Percentiles rank a stretch among this genome's conserved stretches.
phyloP scores from a whole-genome alignment of 257 asterid species.

The Solanum chmielewskii region DNA sequence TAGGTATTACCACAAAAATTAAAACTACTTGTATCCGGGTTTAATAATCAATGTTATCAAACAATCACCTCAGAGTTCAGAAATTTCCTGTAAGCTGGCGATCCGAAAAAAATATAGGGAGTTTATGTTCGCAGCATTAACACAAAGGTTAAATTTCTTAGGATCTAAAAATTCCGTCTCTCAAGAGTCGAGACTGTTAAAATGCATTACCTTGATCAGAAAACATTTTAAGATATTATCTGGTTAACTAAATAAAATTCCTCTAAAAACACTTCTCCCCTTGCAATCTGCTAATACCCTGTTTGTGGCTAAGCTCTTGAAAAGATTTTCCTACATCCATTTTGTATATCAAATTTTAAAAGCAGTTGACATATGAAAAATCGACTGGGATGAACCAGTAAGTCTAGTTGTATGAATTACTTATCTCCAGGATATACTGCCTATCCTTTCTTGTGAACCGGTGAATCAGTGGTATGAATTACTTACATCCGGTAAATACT shows the following conservation, averaged over 20 bases:
- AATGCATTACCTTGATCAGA: not conserved
- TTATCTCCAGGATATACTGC: not conserved
- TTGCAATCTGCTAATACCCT: not conserved
- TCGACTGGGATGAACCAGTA: not conserved
- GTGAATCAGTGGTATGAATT: not conserved
- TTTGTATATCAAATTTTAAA: not conserved
- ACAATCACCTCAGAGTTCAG: not conserved
- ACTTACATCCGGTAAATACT: not conserved
- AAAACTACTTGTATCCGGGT: not conserved
- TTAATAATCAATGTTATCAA: not conserved
- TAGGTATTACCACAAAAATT: not conserved
- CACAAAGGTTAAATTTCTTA: not conserved
- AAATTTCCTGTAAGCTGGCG: not conserved
- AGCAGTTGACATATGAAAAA: not conserved
- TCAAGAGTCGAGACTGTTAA: not conserved
- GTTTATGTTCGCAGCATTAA: not conserved
- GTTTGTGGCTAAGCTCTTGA: not conserved
- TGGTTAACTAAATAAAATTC: not conserved
- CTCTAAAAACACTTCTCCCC: not conserved
- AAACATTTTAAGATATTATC: not conserved
- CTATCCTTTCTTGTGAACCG: not conserved
- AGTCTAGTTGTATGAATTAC: not conserved
- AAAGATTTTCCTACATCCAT: not conserved
- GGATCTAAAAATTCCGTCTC: not conserved
- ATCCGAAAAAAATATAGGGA: not conserved